Conservation (phyloP, 345 rosid genomes). For the Bruguiera sexangula region DNA sequence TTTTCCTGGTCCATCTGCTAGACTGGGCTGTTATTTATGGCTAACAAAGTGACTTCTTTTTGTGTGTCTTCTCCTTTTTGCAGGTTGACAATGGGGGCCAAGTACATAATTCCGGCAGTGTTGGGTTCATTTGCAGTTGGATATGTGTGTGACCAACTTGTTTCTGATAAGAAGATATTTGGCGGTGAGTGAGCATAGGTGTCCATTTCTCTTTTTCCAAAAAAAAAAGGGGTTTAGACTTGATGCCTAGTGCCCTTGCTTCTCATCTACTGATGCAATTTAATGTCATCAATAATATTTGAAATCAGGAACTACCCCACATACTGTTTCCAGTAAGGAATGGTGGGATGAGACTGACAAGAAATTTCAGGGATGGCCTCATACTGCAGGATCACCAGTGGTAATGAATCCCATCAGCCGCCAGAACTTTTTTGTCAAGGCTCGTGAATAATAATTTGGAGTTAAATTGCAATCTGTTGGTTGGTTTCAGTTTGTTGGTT, state of each 20-base stretch:
- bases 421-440: slow-evolving; percentile 80
- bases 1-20: too few relatives aligned
- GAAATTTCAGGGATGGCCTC: slow-evolving; percentile 95
- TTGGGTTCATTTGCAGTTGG: slow-evolving; percentile 60
- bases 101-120: slow-evolving; percentile 56
- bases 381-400: slow-evolving; percentile 91
- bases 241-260: background rate
- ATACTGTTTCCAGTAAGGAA: slow-evolving; percentile 58
- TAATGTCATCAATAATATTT: background rate
- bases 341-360: slow-evolving; percentile 91
- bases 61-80: background rate
- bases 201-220: too few relatives aligned
- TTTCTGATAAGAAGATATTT: slow-evolving; percentile 71
- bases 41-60: background rate
- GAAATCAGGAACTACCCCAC: slow-evolving; percentile 64
- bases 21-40: too few relatives aligned
- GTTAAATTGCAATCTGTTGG: background rate
- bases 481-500: background rate
- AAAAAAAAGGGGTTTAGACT: background rate
- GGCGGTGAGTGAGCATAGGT: slow-evolving; percentile 50
- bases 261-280: background rate
- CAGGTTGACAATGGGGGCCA: slow-evolving; percentile 45
- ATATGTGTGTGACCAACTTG: slow-evolving; percentile 45
- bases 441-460: slow-evolving; percentile 32
- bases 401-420: slow-evolving; percentile 95